Base-by-base conservation (phyloP, 2,329 filamentous ascomycete genomes). In the Parascedosporium putredinis region DNA sequence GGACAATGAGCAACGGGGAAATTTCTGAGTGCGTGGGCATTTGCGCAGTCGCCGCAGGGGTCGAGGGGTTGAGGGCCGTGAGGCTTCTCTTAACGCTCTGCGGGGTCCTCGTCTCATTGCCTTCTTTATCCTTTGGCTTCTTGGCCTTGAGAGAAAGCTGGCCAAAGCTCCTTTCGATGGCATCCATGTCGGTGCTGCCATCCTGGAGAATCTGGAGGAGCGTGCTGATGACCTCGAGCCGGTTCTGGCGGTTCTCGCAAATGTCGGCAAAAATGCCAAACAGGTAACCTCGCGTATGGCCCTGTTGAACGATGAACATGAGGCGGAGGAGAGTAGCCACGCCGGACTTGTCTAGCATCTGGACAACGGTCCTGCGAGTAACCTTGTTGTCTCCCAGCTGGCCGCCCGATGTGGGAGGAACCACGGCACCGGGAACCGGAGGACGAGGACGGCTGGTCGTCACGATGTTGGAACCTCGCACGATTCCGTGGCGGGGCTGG, bases 311-410 rank as follows among this genome's bases (percentile, higher is more conserved):
- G 58, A 97, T 89, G 64, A 98, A 98, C 91, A 98, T 96, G 8
- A 98, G 77, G n/a, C 94, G 87, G 40, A 98, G 75, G 29, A 98
- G 72, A n/a, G 93, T 97, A 23, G 94, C 93, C 56, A 98, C 84
- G 23, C 94, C 93, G 44, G 90, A 79, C 67, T 95, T 96, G 66
- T 98, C 93, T 25, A 98, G 79, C 85, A 98, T 95, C 63, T 98
- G 93, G 22, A 95, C 86, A 51, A 94, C 86, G 20, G 88, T 83
- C 53, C 86, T 85, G 51, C 87, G 82, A 59, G 86, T 84, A 33
- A 74, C 68, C 68, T 89, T 91, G 27, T 12, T 31, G 56, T 57
- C 61, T 51, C 66, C 65, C 42, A 71, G 70, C 50, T 71, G 73
- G 5, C 58, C 50, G 8, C 56, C 58, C n/a, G 51, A 56, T 34